Conservation (phyloP, 2,329 filamentous ascomycete species). For the Hymenoscyphus albidus region DNA sequence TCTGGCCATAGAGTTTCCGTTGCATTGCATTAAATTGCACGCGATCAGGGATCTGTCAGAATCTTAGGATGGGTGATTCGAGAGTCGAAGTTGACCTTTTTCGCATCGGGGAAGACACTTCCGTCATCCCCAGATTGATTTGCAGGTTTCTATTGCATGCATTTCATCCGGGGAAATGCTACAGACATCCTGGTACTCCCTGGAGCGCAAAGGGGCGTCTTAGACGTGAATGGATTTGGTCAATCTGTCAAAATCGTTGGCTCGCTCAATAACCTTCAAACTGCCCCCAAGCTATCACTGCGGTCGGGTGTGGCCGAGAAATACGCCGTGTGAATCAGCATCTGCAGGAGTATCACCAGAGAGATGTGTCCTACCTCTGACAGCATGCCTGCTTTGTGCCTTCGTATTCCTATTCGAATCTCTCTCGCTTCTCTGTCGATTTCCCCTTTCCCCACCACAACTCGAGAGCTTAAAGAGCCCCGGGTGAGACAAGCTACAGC, state of each 20-base stretch:
- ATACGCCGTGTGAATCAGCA: conserved; percentile 3
- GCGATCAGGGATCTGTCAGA: conserved; percentile 15
- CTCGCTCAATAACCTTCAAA: conserved; percentile 5
- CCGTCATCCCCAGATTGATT: conserved; percentile 17
- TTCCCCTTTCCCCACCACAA: not conserved
- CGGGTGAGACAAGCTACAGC: not conserved
- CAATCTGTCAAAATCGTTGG: not conserved
- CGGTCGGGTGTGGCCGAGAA: conserved; percentile 11
- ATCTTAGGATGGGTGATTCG: conserved; percentile 6
- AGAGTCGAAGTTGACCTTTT: conserved; percentile 3
- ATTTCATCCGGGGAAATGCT: conserved; percentile 10
- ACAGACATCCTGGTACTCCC: not conserved
- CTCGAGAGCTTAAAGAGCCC: not conserved
- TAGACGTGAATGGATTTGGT: conserved; percentile 1
- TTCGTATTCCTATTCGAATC: conserved; percentile 2
- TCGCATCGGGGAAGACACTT: conserved; percentile 18
- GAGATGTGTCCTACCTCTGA: conserved; percentile 8
- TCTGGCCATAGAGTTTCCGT: conserved; percentile 19
- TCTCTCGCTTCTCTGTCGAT: not conserved
- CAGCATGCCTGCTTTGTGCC: conserved; percentile 1
- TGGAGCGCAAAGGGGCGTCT: not conserved
- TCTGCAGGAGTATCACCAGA: conserved; percentile 5
- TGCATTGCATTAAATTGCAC: conserved; percentile 17
- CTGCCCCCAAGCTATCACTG: conserved; percentile 1
- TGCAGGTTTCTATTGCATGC: conserved; percentile 10